Evolutionary conservation across 2,329 filamentous ascomycete genomes (phyloP), one percentile per base, ranked within the genome.

Genomic region (Colletotrichum lini): DNA sequence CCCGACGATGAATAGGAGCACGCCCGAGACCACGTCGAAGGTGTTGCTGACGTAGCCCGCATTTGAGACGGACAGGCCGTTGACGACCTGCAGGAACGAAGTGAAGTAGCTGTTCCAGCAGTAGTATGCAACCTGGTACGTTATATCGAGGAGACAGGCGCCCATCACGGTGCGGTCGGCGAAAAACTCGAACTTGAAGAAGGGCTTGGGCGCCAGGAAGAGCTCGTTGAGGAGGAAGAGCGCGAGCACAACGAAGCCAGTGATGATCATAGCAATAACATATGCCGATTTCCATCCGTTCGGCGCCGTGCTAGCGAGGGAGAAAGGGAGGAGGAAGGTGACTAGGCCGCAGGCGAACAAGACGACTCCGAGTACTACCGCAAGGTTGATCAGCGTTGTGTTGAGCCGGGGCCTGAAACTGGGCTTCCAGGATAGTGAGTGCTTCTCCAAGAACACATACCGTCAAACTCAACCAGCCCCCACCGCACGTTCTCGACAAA

Each of bases 241-340:
- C 47, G 88, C 75, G 2, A 94, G 82, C 45, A 88, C 84, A 0
- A 90, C 75, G 40, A 88, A 84, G 8, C 92, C 92, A 30, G 93
- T 78, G 1, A 91, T 84, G 50, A 87, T 84, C 88, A 92, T 91
- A 65, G 84, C 82, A 67, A 91, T 87, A 75, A 91, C 89, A 73
- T 86, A 85, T 52, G 78, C 81, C 0, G 85, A 84, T 26, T 78
- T 78, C 88, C 88, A 91, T 12, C 84, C 85, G 53, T 86, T 78
- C 16, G 84, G 84, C 0, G 86, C 84, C 2, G 78, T 76, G 9
- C 75, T 73, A 21, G 87, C 85, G 16, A 93, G 82, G 5, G 85
- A 91, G 76, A 94, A 89, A 0, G 92, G 91, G 0, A 94, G 85
- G 16, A 93, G 80, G 76, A 93, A 90, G 18, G 91, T 77, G 2